Conservation (phyloP, 495 filamentous ascomycete species). For the Neurospora sp. region DNA sequence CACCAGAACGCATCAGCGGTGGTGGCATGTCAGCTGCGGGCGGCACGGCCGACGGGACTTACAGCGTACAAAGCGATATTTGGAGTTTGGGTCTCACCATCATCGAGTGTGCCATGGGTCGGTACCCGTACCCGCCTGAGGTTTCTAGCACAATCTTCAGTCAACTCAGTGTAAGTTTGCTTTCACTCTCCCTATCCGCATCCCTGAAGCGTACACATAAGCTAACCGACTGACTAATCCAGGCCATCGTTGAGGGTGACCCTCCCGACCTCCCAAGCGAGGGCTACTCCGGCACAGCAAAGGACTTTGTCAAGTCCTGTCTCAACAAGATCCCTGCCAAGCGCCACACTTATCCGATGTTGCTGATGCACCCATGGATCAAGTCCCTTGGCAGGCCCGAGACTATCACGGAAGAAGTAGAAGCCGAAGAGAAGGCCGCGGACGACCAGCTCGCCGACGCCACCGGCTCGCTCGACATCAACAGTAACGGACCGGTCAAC, state of each 20-base stretch:
- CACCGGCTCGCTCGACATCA: slow-evolving; percentile 26
- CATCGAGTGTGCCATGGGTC: slow-evolving; percentile 92
- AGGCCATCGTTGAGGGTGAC: slow-evolving; percentile 97
- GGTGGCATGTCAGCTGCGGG: slow-evolving; percentile 69
- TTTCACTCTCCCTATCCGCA: not conserved
- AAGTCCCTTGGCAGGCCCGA: slow-evolving; percentile 69
- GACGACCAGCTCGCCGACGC: slow-evolving; percentile 38
- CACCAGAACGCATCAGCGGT: slow-evolving; percentile 86
- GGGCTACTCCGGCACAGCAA: slow-evolving; percentile 68
- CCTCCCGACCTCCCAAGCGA: slow-evolving; percentile 74
- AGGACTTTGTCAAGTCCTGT: slow-evolving; percentile 80
- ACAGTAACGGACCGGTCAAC: slow-evolving; percentile 29
- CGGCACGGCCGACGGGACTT: slow-evolving; percentile 66
- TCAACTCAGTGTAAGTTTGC: slow-evolving; percentile 77
- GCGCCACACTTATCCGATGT: slow-evolving; percentile 81
- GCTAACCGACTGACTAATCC: slow-evolving; percentile 5
- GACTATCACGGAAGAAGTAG: slow-evolving; percentile 67
- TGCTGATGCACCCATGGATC: slow-evolving; percentile 85
- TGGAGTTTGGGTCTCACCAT: slow-evolving; percentile 93
- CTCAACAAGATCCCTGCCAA: slow-evolving; percentile 87
- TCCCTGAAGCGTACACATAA: not conserved
- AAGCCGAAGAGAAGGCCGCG: slow-evolving; percentile 44
- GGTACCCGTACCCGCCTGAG: slow-evolving; percentile 95
- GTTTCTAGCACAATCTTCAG: slow-evolving; percentile 99
- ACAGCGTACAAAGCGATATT: slow-evolving; percentile 96